Conservation (phyloP, 2,329 filamentous ascomycete genomes). For the Cadophora malorum region DNA sequence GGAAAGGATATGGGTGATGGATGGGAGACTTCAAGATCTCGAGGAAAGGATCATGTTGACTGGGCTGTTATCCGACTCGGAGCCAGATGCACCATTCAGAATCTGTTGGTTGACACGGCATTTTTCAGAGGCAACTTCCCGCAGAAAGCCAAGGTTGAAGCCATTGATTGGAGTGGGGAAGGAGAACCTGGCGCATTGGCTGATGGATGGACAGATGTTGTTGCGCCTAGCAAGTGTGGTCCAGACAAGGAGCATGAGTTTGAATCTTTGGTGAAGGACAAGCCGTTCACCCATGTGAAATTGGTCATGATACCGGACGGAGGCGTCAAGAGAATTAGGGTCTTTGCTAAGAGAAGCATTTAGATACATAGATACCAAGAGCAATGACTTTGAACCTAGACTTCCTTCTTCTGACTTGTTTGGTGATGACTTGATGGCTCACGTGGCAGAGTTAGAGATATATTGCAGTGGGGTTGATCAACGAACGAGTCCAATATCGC, state of each 20-base stretch:
- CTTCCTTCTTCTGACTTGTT: neutral
- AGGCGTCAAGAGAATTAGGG: conserved; percentile 85
- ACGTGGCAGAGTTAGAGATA: neutral
- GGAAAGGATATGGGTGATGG: conserved; percentile 88
- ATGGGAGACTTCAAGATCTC: conserved; percentile 82
- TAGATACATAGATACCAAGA: conserved; percentile 23
- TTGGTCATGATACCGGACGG: conserved; percentile 88
- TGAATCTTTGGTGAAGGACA: conserved; percentile 59
- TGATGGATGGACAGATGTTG: conserved; percentile 68
- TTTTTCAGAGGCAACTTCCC: conserved; percentile 87
- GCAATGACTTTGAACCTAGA: neutral
- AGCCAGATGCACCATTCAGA: conserved; percentile 67
- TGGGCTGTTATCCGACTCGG: conserved; percentile 83
- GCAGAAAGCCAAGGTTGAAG: conserved; percentile 74
- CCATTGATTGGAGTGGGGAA: conserved; percentile 59
- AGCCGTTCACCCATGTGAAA: conserved; percentile 81
- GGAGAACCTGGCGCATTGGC: conserved; percentile 63
- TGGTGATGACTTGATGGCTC: neutral
- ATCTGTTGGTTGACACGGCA: conserved; percentile 78
- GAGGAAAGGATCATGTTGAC: conserved; percentile 75
- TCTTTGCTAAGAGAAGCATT: conserved; percentile 66
- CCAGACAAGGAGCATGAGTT: conserved; percentile 78
- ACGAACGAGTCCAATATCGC: neutral
- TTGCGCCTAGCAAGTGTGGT: conserved; percentile 70
- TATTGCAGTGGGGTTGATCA: neutral